Percentiles rank a stretch among this genome's conserved stretches.
Evolutionary conservation across 352 stramenopile species (phyloP).

Genomic region (Phytophthora hibernalis): DNA sequence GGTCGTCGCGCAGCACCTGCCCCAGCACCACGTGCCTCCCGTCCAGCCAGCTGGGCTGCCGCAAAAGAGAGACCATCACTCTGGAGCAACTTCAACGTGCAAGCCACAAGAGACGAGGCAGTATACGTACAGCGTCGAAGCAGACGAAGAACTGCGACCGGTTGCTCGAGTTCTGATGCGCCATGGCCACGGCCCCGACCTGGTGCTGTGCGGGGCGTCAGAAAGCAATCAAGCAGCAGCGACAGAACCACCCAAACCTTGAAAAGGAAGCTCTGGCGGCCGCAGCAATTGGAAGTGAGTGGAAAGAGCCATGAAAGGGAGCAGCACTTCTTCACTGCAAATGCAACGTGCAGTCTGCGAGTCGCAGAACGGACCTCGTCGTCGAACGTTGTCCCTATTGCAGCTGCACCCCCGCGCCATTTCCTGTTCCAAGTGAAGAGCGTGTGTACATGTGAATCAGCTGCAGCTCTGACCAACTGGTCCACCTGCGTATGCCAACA

Average conservation of each 20-base stretch:
- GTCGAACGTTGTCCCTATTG: conserved; percentile 95
- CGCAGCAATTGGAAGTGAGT: background rate
- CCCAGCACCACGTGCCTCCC: conserved; percentile 99
- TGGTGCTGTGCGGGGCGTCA: conserved; percentile 64
- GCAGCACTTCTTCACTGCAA: background rate
- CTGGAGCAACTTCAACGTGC: conserved; percentile 22
- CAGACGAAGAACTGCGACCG: conserved; percentile 99
- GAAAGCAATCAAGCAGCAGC: background rate
- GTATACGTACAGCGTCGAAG: conserved; percentile 59
- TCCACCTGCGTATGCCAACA: background rate
- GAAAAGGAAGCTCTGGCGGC: conserved; percentile 88
- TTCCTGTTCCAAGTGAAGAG: conserved; percentile 49
- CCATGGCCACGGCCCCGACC: conserved; percentile 96
- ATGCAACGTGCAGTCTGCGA: background rate
- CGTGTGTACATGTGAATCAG: background rate
- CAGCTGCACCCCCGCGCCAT: conserved; percentile 95
- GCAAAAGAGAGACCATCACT: conserved; percentile 26
- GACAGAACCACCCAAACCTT: conserved; percentile 44
- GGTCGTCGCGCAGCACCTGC: conserved; percentile 89
- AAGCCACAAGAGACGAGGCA: background rate
- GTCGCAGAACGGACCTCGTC: conserved; percentile 86
- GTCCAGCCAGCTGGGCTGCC: conserved; percentile 90
- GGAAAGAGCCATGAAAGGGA: background rate
- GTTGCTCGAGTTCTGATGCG: conserved; percentile 97
- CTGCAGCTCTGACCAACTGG: background rate